Conservation (phyloP, 164 flowering plant genomes). For the Macadamia tetraphylla region DNA sequence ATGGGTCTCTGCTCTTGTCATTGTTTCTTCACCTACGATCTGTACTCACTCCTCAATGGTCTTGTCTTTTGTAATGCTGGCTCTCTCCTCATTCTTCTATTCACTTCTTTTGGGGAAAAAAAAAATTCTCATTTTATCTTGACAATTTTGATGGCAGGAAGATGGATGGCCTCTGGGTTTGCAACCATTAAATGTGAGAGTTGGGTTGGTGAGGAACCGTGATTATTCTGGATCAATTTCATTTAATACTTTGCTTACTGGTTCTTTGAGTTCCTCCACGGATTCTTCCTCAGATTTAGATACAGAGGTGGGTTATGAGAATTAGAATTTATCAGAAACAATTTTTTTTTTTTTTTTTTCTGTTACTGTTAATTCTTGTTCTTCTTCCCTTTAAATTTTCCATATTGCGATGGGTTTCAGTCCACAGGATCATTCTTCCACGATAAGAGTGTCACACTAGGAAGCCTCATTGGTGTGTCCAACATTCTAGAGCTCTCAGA, state of each 20-base stretch:
- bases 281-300: constrained; percentile 73
- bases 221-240: constrained; percentile 60
- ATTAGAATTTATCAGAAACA: too few species aligned
- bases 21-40: too few species aligned
- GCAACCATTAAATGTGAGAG: constrained; percentile 64
- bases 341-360: too few species aligned
- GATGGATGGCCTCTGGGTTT: constrained; percentile 90
- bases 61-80: too few species aligned
- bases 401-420: constrained; percentile 31
- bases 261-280: constrained; percentile 48
- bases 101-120: neutral
- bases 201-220: constrained; percentile 40
- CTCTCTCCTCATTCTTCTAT: neutral
- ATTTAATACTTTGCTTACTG: constrained; percentile 61
- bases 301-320: constrained; percentile 48
- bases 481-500: constrained; percentile 56
- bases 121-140: neutral
- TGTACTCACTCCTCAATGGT: too few species aligned
- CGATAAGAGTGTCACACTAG: constrained; percentile 79
- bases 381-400: neutral
- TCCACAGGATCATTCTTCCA: constrained; percentile 84
- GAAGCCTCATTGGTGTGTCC: constrained; percentile 71
- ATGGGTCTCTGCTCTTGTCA: too few species aligned
- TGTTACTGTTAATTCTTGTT: neutral
- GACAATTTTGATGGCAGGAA: constrained; percentile 41